These are phyloP conservation scores for Penicillium fuscoglaucum DNA, from an alignment of 2,329 filamentous ascomycete species.

Conservation along the genomic window DNA sequence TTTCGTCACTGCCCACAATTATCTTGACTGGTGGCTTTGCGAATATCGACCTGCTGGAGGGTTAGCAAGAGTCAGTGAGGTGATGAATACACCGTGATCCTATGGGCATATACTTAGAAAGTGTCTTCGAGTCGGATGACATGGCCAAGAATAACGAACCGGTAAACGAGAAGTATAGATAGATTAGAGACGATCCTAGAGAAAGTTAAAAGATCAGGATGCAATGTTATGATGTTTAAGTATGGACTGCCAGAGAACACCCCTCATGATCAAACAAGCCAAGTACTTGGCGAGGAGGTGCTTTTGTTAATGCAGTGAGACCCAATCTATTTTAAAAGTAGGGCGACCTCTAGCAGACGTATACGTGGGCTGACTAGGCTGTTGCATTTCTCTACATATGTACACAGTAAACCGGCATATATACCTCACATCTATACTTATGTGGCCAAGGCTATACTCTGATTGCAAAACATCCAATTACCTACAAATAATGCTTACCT, in stretches of 20 bases:
- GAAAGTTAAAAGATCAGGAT: background rate
- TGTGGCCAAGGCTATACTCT: background rate
- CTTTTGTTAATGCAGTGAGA: constrained; percentile 8
- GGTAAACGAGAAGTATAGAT: background rate
- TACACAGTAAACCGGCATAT: too few relatives aligned
- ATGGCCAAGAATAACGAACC: background rate
- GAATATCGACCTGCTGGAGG: background rate
- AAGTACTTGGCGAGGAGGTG: background rate
- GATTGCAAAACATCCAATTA: background rate
- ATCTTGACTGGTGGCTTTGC: constrained; percentile 4
- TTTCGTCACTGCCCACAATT: background rate
- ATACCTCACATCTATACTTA: background rate
- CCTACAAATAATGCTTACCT: background rate
- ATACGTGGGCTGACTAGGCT: background rate
- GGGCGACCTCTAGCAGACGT: background rate
- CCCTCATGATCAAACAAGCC: background rate
- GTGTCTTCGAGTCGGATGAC: background rate
- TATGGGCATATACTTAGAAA: background rate
- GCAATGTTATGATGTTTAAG: background rate
- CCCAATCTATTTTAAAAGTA: constrained; percentile 4
- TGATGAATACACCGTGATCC: background rate
- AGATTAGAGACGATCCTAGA: background rate
- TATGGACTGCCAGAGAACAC: background rate
- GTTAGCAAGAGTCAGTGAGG: background rate
- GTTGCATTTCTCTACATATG: background rate